A percentile compares a stretch with the other conserved stretches of the same genome.
phyloP scores from a whole-genome alignment of 352 stramenopile species.

The Pythium phragmiticola region DNA sequence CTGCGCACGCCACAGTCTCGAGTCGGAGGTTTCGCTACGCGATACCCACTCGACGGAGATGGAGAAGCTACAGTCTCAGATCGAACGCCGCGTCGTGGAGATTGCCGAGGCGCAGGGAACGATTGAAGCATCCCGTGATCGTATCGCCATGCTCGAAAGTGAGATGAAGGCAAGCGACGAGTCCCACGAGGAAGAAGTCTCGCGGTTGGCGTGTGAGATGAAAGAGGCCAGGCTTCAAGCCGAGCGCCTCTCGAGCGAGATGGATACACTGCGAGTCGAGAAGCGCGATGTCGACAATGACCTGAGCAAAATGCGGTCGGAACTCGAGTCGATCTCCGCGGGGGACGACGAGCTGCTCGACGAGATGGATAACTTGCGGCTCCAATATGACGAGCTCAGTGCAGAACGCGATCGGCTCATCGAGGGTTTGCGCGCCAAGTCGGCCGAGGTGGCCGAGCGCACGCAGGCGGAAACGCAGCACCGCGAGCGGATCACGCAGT shows the following conservation, averaged over 20 bases:
- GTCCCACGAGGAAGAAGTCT: slow-evolving; percentile 40
- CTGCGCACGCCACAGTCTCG: slow-evolving; percentile 31
- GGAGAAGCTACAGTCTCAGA: slow-evolving; percentile 34
- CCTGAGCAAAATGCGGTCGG: slow-evolving; percentile 7
- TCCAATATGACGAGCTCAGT: slow-evolving; percentile 9
- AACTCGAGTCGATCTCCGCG: slow-evolving; percentile 14
- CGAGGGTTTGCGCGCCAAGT: slow-evolving; percentile 8
- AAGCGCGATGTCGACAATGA: slow-evolving; percentile 8
- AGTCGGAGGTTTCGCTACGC: slow-evolving; percentile 36
- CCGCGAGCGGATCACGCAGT: slow-evolving; percentile 1
- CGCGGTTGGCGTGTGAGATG: slow-evolving; percentile 39
- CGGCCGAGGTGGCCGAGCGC: slow-evolving; percentile 15
- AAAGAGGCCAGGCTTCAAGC: slow-evolving; percentile 35
- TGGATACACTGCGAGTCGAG: slow-evolving; percentile 9
- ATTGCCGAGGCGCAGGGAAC: slow-evolving; percentile 36
- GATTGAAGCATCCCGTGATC: slow-evolving; percentile 37
- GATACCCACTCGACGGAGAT: slow-evolving; percentile 42
- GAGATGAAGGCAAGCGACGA: slow-evolving; percentile 35
- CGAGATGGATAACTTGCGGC: slow-evolving; percentile 11
- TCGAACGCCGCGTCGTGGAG: slow-evolving; percentile 44
- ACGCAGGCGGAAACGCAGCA: slow-evolving; percentile 3
- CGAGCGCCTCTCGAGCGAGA: slow-evolving; percentile 12
- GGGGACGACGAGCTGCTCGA: slow-evolving; percentile 18
- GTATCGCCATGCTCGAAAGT: slow-evolving; percentile 38
- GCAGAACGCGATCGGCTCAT: slow-evolving; percentile 10